Conservation (phyloP, 2,329 filamentous ascomycete genomes). For the Escovopsis sp. region DNA sequence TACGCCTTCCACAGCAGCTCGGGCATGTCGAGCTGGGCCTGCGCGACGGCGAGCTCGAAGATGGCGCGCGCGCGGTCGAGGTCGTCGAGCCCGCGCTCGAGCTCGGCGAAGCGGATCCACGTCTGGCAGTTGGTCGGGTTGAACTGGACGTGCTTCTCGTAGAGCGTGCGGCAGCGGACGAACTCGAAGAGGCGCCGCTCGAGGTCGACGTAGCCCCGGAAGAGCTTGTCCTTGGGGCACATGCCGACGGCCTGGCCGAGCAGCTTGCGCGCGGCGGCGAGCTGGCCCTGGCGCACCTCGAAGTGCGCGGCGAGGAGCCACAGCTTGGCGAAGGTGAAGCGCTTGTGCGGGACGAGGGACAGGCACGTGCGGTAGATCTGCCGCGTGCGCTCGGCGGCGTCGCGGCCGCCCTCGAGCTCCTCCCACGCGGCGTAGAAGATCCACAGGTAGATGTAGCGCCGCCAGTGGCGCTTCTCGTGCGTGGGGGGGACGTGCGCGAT, state of each 20-base stretch:
- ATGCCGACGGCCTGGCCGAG: slow-evolving; percentile 81
- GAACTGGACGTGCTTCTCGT: slow-evolving; percentile 88
- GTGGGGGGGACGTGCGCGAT: slow-evolving; percentile 92
- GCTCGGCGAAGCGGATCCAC: slow-evolving; percentile 91
- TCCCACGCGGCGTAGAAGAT: slow-evolving; percentile 95
- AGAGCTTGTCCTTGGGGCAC: slow-evolving; percentile 92
- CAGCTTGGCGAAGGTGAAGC: slow-evolving; percentile 93
- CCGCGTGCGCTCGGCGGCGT: slow-evolving; percentile 61
- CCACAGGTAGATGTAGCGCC: slow-evolving; percentile 95
- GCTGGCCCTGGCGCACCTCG: slow-evolving; percentile 72
- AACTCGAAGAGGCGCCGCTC: slow-evolving; percentile 94
- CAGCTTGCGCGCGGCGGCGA: slow-evolving; percentile 70
- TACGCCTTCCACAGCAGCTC: slow-evolving; percentile 96
- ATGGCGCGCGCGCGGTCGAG: slow-evolving; percentile 76
- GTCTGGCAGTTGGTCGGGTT: slow-evolving; percentile 81
- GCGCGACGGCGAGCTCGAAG: slow-evolving; percentile 76
- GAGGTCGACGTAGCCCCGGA: slow-evolving; percentile 83
- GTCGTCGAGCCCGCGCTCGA: slow-evolving; percentile 85
- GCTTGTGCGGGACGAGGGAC: slow-evolving; percentile 80
- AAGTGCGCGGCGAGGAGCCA: slow-evolving; percentile 93
- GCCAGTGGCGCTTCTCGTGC: slow-evolving; percentile 93
- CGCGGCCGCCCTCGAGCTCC: slow-evolving; percentile 71
- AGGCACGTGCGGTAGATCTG: slow-evolving; percentile 87
- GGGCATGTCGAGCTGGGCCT: slow-evolving; percentile 84
- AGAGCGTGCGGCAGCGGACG: slow-evolving; percentile 73